Percentiles rank a stretch among this genome's conserved stretches.
Conservation (phyloP, 1,284 basidiomycete species). For the Moesziomyces antarcticus region DNA sequence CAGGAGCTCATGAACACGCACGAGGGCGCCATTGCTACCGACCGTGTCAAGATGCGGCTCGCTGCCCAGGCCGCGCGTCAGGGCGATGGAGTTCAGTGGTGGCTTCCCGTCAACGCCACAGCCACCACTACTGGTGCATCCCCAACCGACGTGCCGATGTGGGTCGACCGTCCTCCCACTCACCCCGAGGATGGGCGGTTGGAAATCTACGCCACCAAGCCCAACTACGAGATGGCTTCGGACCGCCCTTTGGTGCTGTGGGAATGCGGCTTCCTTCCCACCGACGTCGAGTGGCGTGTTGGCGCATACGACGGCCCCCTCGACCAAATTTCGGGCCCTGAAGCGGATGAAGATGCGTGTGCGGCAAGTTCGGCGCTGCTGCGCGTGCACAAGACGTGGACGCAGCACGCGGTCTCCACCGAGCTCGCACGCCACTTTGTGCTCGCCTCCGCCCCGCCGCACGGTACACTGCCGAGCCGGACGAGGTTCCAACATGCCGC, state of each 20-base stretch:
- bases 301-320: conserved; percentile 71
- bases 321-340: not conserved
- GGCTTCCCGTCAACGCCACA: conserved; percentile 36
- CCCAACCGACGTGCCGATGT: conserved; percentile 21
- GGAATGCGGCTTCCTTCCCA: conserved; percentile 82
- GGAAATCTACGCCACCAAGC: conserved; percentile 72
- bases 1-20: conserved; percentile 80
- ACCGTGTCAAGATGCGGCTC: conserved; percentile 34
- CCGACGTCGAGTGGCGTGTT: conserved; percentile 80
- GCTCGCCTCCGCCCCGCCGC: conserved; percentile 27
- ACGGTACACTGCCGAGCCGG: conserved; percentile 12
- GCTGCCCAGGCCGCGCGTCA: conserved; percentile 3
- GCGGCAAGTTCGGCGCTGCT: conserved; percentile 12
- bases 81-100: conserved; percentile 28
- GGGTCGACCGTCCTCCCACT: conserved; percentile 11
- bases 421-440: conserved; percentile 60
- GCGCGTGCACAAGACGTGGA: conserved; percentile 54
- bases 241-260: conserved; percentile 90
- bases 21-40: conserved; percentile 39
- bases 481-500: conserved; percentile 17
- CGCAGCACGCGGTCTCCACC: conserved; percentile 43
- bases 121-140: not conserved
- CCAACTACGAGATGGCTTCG: conserved; percentile 91
- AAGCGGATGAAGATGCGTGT: conserved; percentile 1
- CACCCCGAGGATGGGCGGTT: conserved; percentile 11